A percentile compares a stretch with the other conserved stretches of the same genome.
These are phyloP conservation scores for Kondoa malvinella DNA, from an alignment of 768 basidiomycete genomes.

Conservation along the genomic window DNA sequence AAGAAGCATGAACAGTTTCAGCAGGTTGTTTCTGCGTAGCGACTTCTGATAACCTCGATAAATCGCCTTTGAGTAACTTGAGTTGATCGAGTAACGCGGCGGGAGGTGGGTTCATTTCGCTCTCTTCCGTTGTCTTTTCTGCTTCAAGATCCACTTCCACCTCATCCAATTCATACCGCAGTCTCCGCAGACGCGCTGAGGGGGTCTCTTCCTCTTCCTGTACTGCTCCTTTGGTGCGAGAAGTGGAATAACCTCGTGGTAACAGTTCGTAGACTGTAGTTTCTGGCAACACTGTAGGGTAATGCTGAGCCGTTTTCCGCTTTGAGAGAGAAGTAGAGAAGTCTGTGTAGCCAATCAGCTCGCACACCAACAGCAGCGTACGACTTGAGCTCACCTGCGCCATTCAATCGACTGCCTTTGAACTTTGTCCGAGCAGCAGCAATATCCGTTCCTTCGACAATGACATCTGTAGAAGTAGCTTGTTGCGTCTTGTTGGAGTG, in stretches of 20 bases:
- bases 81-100: constrained; percentile 1
- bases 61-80: neutral
- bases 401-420: constrained; percentile 50
- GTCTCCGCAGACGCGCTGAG: constrained; percentile 32
- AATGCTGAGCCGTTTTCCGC: neutral
- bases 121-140: constrained; percentile 50
- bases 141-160: constrained; percentile 56
- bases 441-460: neutral
- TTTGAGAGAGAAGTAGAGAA: constrained; percentile 7
- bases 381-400: constrained; percentile 33
- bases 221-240: constrained; percentile 27
- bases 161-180: constrained; percentile 61
- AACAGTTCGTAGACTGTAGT: constrained; percentile 26
- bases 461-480: neutral
- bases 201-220: constrained; percentile 30
- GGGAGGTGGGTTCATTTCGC: constrained; percentile 42
- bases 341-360: neutral
- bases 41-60: neutral
- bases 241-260: constrained; percentile 4
- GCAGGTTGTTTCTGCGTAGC: neutral
- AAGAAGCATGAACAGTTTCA: neutral
- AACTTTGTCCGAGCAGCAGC: neutral
- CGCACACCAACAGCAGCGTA: neutral
- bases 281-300: constrained; percentile 28
- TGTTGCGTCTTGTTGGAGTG: neutral